Evolutionary conservation across 768 basidiomycete genomes (phyloP).

Genomic region (Galerina marginata): DNA sequence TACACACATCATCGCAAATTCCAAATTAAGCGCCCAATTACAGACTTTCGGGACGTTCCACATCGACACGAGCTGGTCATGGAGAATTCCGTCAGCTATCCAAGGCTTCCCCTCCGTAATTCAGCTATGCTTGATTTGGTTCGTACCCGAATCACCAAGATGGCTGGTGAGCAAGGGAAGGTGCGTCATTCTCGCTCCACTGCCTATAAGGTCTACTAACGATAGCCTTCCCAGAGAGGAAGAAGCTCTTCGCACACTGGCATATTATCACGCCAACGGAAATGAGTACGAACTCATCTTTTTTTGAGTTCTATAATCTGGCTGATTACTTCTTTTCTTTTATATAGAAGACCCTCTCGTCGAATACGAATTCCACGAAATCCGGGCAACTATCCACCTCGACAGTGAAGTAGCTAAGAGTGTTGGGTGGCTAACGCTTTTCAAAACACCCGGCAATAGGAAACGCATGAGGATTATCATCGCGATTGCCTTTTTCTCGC

Average conservation of each 20-base stretch:
- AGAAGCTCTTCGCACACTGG: slow-evolving; percentile 53
- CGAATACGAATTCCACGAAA: slow-evolving; percentile 65
- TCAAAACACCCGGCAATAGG: slow-evolving; percentile 56
- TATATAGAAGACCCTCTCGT: slow-evolving; percentile 59
- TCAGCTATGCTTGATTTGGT: slow-evolving; percentile 61
- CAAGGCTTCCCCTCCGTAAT: slow-evolving; percentile 64
- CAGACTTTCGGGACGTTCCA: slow-evolving; percentile 69
- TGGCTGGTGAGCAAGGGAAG: slow-evolving; percentile 70
- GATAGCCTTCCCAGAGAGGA: slow-evolving; percentile 34
- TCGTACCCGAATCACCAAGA: slow-evolving; percentile 75
- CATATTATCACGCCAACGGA: slow-evolving; percentile 63
- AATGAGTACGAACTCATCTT: slow-evolving; percentile 28
- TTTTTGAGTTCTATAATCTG: neutral
- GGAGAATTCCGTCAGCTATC: slow-evolving; percentile 70
- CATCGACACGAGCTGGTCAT: slow-evolving; percentile 62
- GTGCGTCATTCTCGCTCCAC: slow-evolving; percentile 1
- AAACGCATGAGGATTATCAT: slow-evolving; percentile 60
- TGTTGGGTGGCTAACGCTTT: slow-evolving; percentile 50
- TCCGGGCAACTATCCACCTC: slow-evolving; percentile 56
- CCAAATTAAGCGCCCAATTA: neutral
- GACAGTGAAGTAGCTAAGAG: slow-evolving; percentile 42
- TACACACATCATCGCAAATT: neutral
- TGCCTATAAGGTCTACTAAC: neutral
- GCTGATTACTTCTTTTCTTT: neutral
- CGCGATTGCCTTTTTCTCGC: slow-evolving; percentile 62